Evolutionary conservation across 768 basidiomycete species (phyloP).

Genomic region (Leccinum disarticulatum): DNA sequence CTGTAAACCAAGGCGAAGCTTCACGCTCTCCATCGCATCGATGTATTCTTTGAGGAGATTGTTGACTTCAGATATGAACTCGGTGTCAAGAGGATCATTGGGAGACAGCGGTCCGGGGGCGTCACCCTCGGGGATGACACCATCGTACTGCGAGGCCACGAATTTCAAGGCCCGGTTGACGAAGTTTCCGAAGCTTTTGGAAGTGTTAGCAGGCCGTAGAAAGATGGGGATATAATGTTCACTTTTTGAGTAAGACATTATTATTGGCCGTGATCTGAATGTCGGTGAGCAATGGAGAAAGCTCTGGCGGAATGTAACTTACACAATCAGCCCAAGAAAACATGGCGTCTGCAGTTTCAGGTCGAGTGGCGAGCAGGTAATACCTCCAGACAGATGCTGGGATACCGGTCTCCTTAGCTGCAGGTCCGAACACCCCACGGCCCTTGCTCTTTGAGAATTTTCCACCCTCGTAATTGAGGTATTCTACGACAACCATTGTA

Average conservation of each 20-base stretch:
- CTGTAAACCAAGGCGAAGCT: slow-evolving; percentile 84
- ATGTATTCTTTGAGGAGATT: slow-evolving; percentile 74
- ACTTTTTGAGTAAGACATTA: slow-evolving; percentile 93
- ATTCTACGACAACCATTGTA: slow-evolving; percentile 55
- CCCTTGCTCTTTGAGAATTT: slow-evolving; percentile 99
- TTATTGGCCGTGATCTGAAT: slow-evolving; percentile 86
- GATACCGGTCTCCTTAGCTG: slow-evolving; percentile 90
- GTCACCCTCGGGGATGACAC: slow-evolving; percentile 78
- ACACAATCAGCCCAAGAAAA: slow-evolving; percentile 97
- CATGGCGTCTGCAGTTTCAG: slow-evolving; percentile 92
- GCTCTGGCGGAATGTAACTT: slow-evolving; percentile 25
- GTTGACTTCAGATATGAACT: slow-evolving; percentile 84
- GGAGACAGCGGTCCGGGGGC: slow-evolving; percentile 66
- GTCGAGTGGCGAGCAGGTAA: slow-evolving; percentile 88
- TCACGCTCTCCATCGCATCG: slow-evolving; percentile 87
- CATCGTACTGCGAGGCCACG: slow-evolving; percentile 77
- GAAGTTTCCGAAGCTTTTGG: slow-evolving; percentile 87
- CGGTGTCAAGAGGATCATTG: slow-evolving; percentile 62
- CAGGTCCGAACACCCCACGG: slow-evolving; percentile 95
- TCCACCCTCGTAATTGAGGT: slow-evolving; percentile 96
- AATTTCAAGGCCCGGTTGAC: slow-evolving; percentile 96
- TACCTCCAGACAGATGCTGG: slow-evolving; percentile 96
- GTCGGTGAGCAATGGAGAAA: slow-evolving; percentile 1
- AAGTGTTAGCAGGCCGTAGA: background rate
- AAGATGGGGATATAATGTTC: slow-evolving; percentile 16